Conservation (phyloP, 2,329 filamentous ascomycete genomes). For the Fusarium humuli region DNA sequence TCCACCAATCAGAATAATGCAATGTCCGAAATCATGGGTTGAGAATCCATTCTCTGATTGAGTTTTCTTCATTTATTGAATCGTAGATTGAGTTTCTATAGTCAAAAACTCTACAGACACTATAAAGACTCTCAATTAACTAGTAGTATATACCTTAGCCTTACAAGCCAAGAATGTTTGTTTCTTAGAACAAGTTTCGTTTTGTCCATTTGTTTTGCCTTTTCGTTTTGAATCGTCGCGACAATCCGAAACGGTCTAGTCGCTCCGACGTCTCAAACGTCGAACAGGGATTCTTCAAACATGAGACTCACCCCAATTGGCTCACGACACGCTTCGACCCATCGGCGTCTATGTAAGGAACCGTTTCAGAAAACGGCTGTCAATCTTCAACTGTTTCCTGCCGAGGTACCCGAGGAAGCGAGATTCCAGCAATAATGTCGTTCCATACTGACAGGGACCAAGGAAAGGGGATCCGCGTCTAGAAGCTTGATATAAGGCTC, state of each 20-base stretch:
- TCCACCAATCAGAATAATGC: conserved; percentile 36
- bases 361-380: conserved; percentile 40
- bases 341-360: conserved; percentile 28
- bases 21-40: background rate
- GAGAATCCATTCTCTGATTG: conserved; percentile 4
- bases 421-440: conserved; percentile 44
- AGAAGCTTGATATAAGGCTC: conserved; percentile 24
- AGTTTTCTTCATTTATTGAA: background rate
- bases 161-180: background rate
- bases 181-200: conserved; percentile 12
- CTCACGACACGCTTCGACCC: conserved; percentile 1
- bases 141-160: background rate
- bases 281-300: conserved; percentile 22
- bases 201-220: background rate
- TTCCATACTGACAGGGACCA: conserved; percentile 1
- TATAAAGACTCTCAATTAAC: no score
- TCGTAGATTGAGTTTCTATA: conserved; percentile 9
- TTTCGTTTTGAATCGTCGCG: background rate
- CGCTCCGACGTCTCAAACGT: conserved; percentile 40
- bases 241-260: conserved; percentile 26
- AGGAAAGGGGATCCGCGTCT: conserved; percentile 4
- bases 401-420: background rate
- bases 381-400: background rate
- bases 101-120: background rate
- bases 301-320: conserved; percentile 23